These are phyloP conservation scores for Aspergillus brasiliensis DNA, from an alignment of 2,329 filamentous ascomycete species.

Conservation along the genomic window DNA sequence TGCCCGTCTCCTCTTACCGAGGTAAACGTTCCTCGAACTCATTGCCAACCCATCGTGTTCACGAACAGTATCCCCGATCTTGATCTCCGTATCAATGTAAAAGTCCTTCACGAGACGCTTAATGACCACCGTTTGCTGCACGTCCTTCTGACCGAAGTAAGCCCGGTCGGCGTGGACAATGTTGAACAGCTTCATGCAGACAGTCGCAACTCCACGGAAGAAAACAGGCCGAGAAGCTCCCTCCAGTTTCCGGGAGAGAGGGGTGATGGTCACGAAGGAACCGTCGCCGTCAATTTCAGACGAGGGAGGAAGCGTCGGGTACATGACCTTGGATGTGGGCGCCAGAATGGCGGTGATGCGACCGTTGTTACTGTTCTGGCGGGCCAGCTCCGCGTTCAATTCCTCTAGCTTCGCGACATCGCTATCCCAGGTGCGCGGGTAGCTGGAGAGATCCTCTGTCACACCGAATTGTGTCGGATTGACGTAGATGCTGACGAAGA, in stretches of 20 bases:
- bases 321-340: slow-evolving; percentile 80
- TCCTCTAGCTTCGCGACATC: slow-evolving; percentile 69
- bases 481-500: slow-evolving; percentile 91
- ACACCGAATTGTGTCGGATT: slow-evolving; percentile 96
- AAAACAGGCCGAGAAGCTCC: slow-evolving; percentile 87
- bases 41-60: slow-evolving; percentile 83
- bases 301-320: slow-evolving; percentile 76
- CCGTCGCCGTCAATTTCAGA: slow-evolving; percentile 74
- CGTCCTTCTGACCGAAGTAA: slow-evolving; percentile 97
- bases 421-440: slow-evolving; percentile 84
- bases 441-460: slow-evolving; percentile 82
- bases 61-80: slow-evolving; percentile 72
- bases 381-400: slow-evolving; percentile 73
- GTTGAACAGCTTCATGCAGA: slow-evolving; percentile 93
- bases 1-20: slow-evolving; percentile 71
- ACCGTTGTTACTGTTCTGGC: slow-evolving; percentile 56
- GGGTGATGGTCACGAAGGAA: slow-evolving; percentile 89
- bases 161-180: slow-evolving; percentile 75
- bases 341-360: slow-evolving; percentile 82
- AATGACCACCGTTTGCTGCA: slow-evolving; percentile 93
- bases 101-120: slow-evolving; percentile 86
- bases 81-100: slow-evolving; percentile 72
- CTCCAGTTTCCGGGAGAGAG: slow-evolving; percentile 78
- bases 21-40: slow-evolving; percentile 91
- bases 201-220: slow-evolving; percentile 92